Percentiles rank a stretch among this genome's conserved stretches.
phyloP scores from a whole-genome alignment of 106 monocot genomes.

The Amphibolis antarctica region DNA sequence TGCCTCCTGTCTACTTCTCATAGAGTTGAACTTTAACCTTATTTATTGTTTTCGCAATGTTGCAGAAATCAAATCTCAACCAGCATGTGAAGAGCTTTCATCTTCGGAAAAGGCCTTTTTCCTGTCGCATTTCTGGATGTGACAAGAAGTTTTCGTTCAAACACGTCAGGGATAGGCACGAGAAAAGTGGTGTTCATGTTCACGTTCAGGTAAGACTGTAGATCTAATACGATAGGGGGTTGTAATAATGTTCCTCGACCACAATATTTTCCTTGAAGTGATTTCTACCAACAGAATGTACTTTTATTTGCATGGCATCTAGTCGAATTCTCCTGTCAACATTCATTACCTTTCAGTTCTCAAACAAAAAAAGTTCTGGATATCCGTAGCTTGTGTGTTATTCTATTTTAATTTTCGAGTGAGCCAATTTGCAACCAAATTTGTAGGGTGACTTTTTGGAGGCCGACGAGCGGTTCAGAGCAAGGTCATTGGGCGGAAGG shows the following conservation, averaged over 20 bases:
- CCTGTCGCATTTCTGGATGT: constrained; percentile 55
- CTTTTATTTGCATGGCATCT: too few species aligned
- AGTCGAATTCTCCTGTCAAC: too few species aligned
- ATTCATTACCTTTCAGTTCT: too few species aligned
- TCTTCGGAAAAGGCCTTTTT: constrained; percentile 46
- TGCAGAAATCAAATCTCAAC: constrained; percentile 77
- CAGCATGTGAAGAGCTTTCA: constrained; percentile 73
- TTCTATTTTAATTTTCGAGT: too few species aligned
- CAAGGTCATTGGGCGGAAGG: constrained; percentile 46
- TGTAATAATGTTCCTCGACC: too few species aligned
- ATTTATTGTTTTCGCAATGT: not conserved
- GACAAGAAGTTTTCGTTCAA: constrained; percentile 55
- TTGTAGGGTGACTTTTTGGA: constrained; percentile 79
- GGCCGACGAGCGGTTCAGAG: constrained; percentile 40
- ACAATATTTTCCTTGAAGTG: too few species aligned
- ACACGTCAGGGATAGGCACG: constrained; percentile 85
- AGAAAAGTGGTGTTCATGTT: constrained; percentile 46
- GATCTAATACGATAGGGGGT: too few species aligned
- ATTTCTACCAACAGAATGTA: too few species aligned
- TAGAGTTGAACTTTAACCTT: not conserved
- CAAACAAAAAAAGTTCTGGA: too few species aligned
- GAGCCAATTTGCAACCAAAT: too few species aligned
- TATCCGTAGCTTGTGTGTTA: too few species aligned
- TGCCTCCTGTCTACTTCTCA: not conserved
- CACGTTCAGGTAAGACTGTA: constrained; percentile 49